phyloP scores from a whole-genome alignment of 441 rosid genomes.

The Eutrema salsugineum region DNA sequence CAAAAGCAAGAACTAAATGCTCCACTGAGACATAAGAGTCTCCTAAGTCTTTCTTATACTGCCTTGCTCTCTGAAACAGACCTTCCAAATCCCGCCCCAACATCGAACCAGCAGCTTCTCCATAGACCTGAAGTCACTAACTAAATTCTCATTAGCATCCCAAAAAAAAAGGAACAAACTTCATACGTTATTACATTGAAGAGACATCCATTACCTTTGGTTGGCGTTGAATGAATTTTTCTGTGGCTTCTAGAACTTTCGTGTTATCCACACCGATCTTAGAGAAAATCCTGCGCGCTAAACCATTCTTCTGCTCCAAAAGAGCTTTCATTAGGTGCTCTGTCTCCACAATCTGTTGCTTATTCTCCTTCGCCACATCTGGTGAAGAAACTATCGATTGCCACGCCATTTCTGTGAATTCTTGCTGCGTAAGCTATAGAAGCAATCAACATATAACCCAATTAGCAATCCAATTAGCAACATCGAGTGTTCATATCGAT shows the following conservation, averaged over 20 bases:
- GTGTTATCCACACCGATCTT: conserved; percentile 89
- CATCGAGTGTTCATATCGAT: background rate
- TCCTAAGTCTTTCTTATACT: conserved; percentile 80
- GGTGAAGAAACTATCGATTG: conserved; percentile 94
- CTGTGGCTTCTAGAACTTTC: conserved; percentile 88
- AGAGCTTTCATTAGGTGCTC: conserved; percentile 96
- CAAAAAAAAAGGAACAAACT: background rate
- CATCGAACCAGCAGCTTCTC: conserved; percentile 94
- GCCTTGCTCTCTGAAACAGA: conserved; percentile 77
- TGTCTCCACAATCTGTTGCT: conserved; percentile 98
- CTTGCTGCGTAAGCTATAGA: conserved; percentile 86
- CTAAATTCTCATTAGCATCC: background rate
- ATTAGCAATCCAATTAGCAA: background rate
- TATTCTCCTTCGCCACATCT: conserved; percentile 91
- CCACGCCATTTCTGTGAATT: conserved; percentile 99
- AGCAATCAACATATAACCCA: background rate
- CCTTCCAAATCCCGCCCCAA: conserved; percentile 95
- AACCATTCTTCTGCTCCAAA: conserved; percentile 98
- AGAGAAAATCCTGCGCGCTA: conserved; percentile 89
- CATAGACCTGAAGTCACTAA: conserved; percentile 55
- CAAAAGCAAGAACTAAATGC: conserved; percentile 89
- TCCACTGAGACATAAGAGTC: conserved; percentile 97
- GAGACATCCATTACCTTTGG: conserved; percentile 59
- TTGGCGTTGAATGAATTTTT: conserved; percentile 85
- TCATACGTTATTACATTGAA: background rate